phyloP scores from a whole-genome alignment of 495 filamentous ascomycete genomes.

The Beverwykella pulmonaria region DNA sequence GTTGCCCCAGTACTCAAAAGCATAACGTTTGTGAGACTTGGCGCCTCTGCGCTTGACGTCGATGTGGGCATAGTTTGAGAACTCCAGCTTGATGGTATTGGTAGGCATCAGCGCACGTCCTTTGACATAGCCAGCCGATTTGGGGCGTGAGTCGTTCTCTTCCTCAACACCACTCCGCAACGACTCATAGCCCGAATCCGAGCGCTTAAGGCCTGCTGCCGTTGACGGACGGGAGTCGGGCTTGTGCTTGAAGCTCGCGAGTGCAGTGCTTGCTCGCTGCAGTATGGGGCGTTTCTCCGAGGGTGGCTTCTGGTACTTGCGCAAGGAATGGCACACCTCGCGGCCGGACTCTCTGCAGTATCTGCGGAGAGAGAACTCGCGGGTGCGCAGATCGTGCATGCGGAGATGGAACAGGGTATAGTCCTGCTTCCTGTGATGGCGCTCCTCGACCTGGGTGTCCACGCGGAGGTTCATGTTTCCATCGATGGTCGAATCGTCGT shows the following conservation, averaged over 20 bases:
- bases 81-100: conserved; percentile 85
- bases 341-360: conserved; percentile 93
- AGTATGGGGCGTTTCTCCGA: conserved; percentile 56
- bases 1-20: conserved; percentile 89
- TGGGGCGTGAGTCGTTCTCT: conserved; percentile 48
- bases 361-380: conserved; percentile 87
- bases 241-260: conserved; percentile 67
- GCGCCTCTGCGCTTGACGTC: conserved; percentile 74
- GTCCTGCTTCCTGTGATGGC: conserved; percentile 61
- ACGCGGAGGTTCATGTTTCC: conserved; percentile 97
- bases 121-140: conserved; percentile 44
- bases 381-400: conserved; percentile 86
- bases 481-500: conserved; percentile 89
- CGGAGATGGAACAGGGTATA: conserved; percentile 92
- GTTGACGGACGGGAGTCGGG: conserved; percentile 53
- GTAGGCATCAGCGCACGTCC: conserved; percentile 51
- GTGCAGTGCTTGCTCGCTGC: conserved; percentile 63
- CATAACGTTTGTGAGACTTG: conserved; percentile 75
- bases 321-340: conserved; percentile 84
- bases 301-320: conserved; percentile 64
- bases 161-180: conserved; percentile 45
- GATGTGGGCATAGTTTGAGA: conserved; percentile 95
- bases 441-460: conserved; percentile 68
- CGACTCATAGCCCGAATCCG: conserved; percentile 65
- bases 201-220: conserved; percentile 50